Evolutionary conservation across 306 rosid species (phyloP).

Genomic region (Casuarina glauca): DNA sequence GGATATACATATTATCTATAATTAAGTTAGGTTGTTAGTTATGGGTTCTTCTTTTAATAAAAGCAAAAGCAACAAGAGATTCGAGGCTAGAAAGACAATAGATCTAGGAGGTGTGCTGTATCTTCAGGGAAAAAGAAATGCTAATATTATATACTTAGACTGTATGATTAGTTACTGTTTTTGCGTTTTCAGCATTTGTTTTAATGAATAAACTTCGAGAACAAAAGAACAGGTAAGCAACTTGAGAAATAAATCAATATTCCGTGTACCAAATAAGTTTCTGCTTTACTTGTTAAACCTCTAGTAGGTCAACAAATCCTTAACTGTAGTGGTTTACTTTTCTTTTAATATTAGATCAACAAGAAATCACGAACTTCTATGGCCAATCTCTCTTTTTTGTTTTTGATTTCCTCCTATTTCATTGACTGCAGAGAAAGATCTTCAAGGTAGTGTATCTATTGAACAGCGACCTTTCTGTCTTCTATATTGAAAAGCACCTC

Average conservation of each 20-base stretch:
- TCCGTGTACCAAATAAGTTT: neutral
- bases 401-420: neutral
- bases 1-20: too few species aligned
- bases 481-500: neutral
- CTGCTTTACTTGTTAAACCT: neutral
- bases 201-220: neutral
- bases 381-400: neutral
- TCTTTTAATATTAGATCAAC: neutral
- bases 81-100: too few species aligned
- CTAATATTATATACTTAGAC: too few species aligned
- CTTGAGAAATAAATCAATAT: neutral
- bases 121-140: too few species aligned
- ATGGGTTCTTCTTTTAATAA: too few species aligned
- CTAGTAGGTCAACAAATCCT: conserved; percentile 13
- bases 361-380: neutral
- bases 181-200: neutral
- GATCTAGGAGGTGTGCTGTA: too few species aligned
- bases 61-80: too few species aligned
- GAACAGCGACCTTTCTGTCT: neutral
- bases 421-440: neutral
- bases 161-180: neutral
- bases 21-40: too few species aligned
- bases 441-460: neutral
- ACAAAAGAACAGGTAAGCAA: neutral
- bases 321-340: neutral